phyloP scores from a whole-genome alignment of 768 basidiomycete species.

The Boletus vinaceobasis region DNA sequence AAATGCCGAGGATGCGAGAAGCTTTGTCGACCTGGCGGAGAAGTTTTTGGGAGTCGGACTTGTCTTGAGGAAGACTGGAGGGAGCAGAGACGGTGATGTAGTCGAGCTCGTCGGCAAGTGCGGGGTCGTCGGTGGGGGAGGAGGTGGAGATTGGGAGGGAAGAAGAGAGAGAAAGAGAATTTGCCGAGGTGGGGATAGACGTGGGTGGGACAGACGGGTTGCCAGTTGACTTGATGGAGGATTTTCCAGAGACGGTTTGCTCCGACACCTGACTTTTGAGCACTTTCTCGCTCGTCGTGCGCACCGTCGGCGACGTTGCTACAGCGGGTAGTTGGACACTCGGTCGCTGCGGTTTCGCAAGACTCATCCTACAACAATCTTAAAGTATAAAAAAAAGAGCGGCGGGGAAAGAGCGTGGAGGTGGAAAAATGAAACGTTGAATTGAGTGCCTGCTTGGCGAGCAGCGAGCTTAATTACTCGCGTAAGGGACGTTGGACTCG shows the following conservation, averaged over 20 bases:
- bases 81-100: slow-evolving; percentile 55
- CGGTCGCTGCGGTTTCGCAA: slow-evolving; percentile 15
- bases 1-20: slow-evolving; percentile 71
- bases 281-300: slow-evolving; percentile 32
- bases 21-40: slow-evolving; percentile 63
- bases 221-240: slow-evolving; percentile 14
- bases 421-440: neutral
- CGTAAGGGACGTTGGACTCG: neutral
- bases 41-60: slow-evolving; percentile 35
- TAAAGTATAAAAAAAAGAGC: neutral
- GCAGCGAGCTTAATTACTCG: neutral
- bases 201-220: neutral
- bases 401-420: neutral
- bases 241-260: slow-evolving; percentile 37
- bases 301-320: slow-evolving; percentile 31
- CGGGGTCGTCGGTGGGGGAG: slow-evolving; percentile 16
- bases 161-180: slow-evolving; percentile 8
- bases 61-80: slow-evolving; percentile 4
- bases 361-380: slow-evolving; percentile 11
- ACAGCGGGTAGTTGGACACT: slow-evolving; percentile 22
- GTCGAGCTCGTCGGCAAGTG: slow-evolving; percentile 69
- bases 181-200: slow-evolving; percentile 5
- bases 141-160: neutral
- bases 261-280: slow-evolving; percentile 50
- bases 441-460: neutral